These are phyloP conservation scores for Wilcoxina mikolae DNA, from an alignment of 495 filamentous ascomycete genomes.

Conservation along the genomic window DNA sequence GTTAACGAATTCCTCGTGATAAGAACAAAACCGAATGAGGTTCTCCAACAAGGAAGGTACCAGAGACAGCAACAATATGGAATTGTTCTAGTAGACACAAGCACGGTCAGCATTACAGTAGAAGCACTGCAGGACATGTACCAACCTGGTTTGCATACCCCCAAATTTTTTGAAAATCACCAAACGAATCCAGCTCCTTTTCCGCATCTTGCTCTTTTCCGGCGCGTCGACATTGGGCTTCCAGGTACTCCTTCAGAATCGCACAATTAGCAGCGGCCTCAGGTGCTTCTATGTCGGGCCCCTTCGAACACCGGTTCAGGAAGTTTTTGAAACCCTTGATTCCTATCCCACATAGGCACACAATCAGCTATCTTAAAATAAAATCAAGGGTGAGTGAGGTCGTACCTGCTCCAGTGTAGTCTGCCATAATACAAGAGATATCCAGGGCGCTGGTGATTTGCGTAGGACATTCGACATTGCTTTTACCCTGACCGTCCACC, in stretches of 20 bases:
- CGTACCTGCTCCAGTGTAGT: conserved; percentile 4
- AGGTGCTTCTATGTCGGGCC: conserved; percentile 9
- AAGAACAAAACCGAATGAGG: conserved; percentile 25
- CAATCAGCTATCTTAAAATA: not conserved
- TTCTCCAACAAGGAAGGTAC: conserved; percentile 16
- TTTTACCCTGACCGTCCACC: too few species aligned
- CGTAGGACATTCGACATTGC: too few species aligned
- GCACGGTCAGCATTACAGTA: conserved; percentile 3
- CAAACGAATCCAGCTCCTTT: conserved; percentile 15
- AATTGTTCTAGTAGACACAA: conserved; percentile 17
- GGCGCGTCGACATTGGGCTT: conserved; percentile 19
- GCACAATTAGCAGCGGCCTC: conserved; percentile 13
- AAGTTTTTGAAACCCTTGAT: conserved; percentile 20
- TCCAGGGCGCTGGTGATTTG: too few species aligned
- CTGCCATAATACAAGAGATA: too few species aligned
- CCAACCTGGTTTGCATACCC: conserved; percentile 25
- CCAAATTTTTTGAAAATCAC: conserved; percentile 21
- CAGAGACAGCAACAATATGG: conserved; percentile 12
- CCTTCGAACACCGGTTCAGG: conserved; percentile 13
- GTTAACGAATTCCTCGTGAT: conserved; percentile 23
- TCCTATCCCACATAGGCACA: conserved; percentile 5
- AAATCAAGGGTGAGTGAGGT: not conserved
- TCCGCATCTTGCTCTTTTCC: conserved; percentile 10
- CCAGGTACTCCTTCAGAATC: conserved; percentile 25
- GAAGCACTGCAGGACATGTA: not conserved